These are phyloP conservation scores for Phytomonas sp. DNA, from an alignment of 208 protist genomes.

Conservation along the genomic window DNA sequence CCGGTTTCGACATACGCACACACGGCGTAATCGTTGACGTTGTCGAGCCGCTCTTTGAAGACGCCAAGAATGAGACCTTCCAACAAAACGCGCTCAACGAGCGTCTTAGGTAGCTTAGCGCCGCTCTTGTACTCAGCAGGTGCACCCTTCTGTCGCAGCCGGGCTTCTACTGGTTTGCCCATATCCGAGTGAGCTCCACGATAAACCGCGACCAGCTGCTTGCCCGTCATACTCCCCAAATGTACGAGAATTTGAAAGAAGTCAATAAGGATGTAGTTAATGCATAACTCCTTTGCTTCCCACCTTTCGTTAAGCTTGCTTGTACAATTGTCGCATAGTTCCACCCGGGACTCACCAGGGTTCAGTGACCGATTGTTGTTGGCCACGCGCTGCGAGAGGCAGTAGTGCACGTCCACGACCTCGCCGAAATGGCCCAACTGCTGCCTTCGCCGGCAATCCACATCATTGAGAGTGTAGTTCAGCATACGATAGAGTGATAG, in stretches of 20 bases:
- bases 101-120: conserved; percentile 24
- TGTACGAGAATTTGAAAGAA: conserved; percentile 50
- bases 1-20: conserved; percentile 58
- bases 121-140: conserved; percentile 79
- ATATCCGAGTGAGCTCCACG: conserved; percentile 54
- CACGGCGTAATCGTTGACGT: conserved; percentile 58
- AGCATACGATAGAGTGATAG: conserved; percentile 70
- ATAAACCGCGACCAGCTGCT: conserved; percentile 79
- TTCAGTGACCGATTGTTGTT: conserved; percentile 11
- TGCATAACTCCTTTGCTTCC: conserved; percentile 27
- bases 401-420: conserved; percentile 57
- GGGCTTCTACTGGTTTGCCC: conserved; percentile 60
- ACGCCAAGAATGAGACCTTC: conserved; percentile 55
- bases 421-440: conserved; percentile 85
- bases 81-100: conserved; percentile 69
- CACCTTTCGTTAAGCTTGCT: conserved; percentile 53
- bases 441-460: conserved; percentile 79
- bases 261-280: conserved; percentile 50
- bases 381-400: conserved; percentile 27
- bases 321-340: conserved; percentile 82
- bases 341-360: conserved; percentile 9
- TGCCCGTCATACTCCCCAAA: conserved; percentile 66
- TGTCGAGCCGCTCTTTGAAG: conserved; percentile 67
- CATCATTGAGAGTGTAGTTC: conserved; percentile 75
- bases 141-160: conserved; percentile 66